Conservation (phyloP, 257 asterid species). For the Solanum clarkiae region DNA sequence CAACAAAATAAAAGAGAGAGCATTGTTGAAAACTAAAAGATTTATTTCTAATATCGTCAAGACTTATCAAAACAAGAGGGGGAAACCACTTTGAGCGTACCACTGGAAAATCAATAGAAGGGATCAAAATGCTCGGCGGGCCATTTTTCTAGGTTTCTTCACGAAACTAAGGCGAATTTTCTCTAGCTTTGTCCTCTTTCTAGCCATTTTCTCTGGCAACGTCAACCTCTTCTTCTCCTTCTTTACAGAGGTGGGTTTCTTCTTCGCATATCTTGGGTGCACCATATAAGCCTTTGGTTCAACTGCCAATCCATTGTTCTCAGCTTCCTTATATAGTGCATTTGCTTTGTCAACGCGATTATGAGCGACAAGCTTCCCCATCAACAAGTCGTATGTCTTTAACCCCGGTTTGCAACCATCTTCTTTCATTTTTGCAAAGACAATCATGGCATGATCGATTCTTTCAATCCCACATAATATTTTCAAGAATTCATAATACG, state of each 20-base stretch:
- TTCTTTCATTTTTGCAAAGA: conserved; percentile 70
- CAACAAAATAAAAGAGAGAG: not conserved
- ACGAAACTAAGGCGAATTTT: conserved; percentile 71
- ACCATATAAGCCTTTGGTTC: conserved; percentile 58
- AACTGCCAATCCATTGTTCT: conserved; percentile 42
- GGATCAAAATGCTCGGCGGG: conserved; percentile 43
- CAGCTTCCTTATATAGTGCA: conserved; percentile 72
- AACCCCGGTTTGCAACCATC: conserved; percentile 65
- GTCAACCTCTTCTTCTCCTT: conserved; percentile 87
- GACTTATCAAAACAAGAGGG: not conserved
- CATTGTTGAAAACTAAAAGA: not conserved
- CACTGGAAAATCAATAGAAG: not conserved
- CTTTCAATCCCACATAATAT: conserved; percentile 88
- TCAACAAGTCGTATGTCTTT: conserved; percentile 69
- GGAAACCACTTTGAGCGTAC: not conserved
- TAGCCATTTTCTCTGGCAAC: conserved; percentile 91
- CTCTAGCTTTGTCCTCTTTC: conserved; percentile 69
- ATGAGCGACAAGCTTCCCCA: conserved; percentile 63
- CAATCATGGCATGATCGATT: conserved; percentile 70
- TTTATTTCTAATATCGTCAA: not conserved
- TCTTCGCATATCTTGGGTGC: conserved; percentile 66
- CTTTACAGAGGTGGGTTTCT: conserved; percentile 44
- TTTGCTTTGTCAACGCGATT: conserved; percentile 73
- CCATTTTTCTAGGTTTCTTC: conserved; percentile 68
- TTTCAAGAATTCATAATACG: conserved; percentile 59